phyloP scores from a whole-genome alignment of 1,139 yeast species.

The Taphrina flavorubra region DNA sequence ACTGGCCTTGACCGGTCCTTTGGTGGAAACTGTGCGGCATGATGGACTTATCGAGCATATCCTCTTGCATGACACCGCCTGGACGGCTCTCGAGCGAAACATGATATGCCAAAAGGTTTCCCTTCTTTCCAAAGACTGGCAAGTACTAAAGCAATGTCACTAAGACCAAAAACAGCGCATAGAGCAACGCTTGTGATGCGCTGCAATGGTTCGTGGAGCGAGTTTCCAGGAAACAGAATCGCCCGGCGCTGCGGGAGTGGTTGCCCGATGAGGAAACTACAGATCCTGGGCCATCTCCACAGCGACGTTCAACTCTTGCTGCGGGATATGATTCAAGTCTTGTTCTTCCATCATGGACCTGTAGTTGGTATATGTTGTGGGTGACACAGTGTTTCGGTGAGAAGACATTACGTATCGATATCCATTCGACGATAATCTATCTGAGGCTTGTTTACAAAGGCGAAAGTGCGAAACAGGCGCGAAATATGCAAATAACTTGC shows the following conservation, averaged over 20 bases:
- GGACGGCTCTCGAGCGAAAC: conserved; percentile 6
- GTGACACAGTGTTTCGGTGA: neutral
- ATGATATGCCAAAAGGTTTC: neutral
- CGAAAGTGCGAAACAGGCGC: neutral
- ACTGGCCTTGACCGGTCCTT: conserved; percentile 30
- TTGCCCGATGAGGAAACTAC: neutral
- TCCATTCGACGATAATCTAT: neutral
- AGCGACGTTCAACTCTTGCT: neutral
- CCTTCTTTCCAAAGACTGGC: no score
- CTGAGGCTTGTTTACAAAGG: neutral
- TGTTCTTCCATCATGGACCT: no score
- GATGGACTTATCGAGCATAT: neutral
- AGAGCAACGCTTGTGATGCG: neutral
- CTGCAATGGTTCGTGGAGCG: neutral
- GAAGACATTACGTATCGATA: neutral
- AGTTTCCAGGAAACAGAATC: neutral
- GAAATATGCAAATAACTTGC: neutral
- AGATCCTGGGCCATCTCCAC: neutral
- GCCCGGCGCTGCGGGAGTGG: neutral
- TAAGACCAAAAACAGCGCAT: no score
- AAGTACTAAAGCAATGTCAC: no score
- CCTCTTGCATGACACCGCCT: conserved; percentile 4
- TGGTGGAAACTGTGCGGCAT: conserved; percentile 21
- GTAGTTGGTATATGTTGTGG: neutral
- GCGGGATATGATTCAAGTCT: no score